Evolutionary conservation across 176 grass and related monocot genomes (phyloP).

Genomic region (Musa beccarii): DNA sequence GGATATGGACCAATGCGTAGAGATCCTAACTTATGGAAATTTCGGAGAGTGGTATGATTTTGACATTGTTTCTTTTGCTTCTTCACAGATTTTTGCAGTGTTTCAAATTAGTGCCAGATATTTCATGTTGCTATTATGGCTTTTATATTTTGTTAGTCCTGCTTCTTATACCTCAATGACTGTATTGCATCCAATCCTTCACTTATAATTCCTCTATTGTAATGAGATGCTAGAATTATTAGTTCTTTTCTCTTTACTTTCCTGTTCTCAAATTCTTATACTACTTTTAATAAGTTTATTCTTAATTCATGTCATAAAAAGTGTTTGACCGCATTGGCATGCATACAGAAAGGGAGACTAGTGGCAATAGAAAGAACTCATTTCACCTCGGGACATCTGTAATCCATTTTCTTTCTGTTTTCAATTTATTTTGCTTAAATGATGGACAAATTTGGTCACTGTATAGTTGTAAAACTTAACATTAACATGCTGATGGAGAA

Average conservation of each 20-base stretch:
- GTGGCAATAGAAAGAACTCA: too few species aligned
- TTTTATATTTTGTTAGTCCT: not conserved
- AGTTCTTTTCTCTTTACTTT: not conserved
- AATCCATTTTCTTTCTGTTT: too few species aligned
- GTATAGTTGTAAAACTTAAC: too few species aligned
- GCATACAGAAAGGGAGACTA: not conserved
- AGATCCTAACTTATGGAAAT: slow-evolving; percentile 17
- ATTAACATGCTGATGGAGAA: too few species aligned
- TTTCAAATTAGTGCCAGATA: not conserved
- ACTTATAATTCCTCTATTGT: not conserved
- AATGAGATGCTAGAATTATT: not conserved
- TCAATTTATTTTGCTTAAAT: not conserved
- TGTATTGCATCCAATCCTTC: not conserved
- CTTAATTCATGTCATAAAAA: not conserved
- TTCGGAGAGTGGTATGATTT: slow-evolving; percentile 24
- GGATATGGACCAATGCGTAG: slow-evolving; percentile 25
- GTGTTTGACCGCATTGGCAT: not conserved
- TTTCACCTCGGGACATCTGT: too few species aligned
- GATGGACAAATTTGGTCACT: not conserved
- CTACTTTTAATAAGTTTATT: not conserved
- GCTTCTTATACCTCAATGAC: too few species aligned
- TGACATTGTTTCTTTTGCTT: not conserved
- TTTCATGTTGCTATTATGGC: not conserved
- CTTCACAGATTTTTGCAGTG: not conserved
- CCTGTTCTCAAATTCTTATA: not conserved